These are phyloP conservation scores for Halteria grandinella DNA, from an alignment of 73 alveolate species.

Conservation along the genomic window DNA sequence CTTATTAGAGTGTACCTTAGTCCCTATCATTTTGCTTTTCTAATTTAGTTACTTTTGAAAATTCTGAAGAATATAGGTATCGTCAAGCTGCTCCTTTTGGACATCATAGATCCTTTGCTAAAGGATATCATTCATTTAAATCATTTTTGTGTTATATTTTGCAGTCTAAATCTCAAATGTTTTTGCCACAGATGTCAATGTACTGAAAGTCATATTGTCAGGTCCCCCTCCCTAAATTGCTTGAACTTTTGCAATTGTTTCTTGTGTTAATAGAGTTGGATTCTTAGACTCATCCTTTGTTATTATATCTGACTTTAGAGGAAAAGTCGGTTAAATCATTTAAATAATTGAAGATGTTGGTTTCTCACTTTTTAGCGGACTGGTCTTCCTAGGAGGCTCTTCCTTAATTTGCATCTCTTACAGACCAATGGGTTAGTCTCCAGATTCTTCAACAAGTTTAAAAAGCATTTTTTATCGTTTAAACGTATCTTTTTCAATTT, in stretches of 20 bases:
- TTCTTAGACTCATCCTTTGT: no score
- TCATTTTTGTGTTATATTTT: constrained; percentile 28
- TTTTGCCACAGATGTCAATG: no score
- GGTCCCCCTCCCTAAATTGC: no score
- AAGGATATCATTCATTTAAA: constrained; percentile 19
- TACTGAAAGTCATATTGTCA: no score
- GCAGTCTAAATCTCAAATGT: constrained; percentile 32
- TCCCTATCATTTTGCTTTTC: constrained; percentile 6
- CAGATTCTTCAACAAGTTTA: not conserved
- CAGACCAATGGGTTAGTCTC: constrained; percentile 18
- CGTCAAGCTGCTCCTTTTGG: constrained; percentile 12
- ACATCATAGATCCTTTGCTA: constrained; percentile 16
- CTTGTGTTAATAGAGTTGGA: no score
- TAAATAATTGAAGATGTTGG: not conserved
- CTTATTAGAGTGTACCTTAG: constrained; percentile 10
- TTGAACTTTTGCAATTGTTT: no score
- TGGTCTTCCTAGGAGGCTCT: constrained; percentile 1
- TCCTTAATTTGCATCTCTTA: not conserved
- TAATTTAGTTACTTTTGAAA: not conserved
- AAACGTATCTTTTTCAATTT: constrained; percentile 20
- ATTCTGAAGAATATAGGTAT: constrained; percentile 1
- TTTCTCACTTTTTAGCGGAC: constrained; percentile 19
- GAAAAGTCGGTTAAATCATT: constrained; percentile 33
- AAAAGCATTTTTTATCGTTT: constrained; percentile 47
- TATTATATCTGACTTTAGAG: constrained; percentile 12